These are phyloP conservation scores for Thermochaetoides thermophila DNA, from an alignment of 495 filamentous ascomycete species.

Conservation along the genomic window DNA sequence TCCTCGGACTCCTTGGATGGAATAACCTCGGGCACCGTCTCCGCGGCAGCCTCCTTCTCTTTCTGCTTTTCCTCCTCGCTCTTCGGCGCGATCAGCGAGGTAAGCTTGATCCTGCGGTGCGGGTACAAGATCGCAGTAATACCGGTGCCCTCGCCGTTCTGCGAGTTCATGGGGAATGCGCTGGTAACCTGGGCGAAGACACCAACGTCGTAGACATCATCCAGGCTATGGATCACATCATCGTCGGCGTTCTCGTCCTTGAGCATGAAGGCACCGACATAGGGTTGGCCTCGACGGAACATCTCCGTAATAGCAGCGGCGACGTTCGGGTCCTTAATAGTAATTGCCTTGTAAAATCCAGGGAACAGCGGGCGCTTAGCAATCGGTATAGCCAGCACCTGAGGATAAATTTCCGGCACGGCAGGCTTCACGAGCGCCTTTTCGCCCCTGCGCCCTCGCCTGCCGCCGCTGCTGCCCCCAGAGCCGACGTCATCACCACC, in stretches of 20 bases:
- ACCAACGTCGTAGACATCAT: slow-evolving; percentile 88
- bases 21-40: slow-evolving; percentile 41
- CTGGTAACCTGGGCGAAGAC: slow-evolving; percentile 97
- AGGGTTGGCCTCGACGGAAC: slow-evolving; percentile 95
- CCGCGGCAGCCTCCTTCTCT: slow-evolving; percentile 26
- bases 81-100: slow-evolving; percentile 60
- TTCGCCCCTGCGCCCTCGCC: slow-evolving; percentile 52
- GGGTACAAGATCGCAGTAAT: slow-evolving; percentile 91
- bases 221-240: slow-evolving; percentile 72
- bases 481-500: slow-evolving; percentile 29
- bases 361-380: slow-evolving; percentile 89
- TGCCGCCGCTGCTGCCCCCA: slow-evolving; percentile 34
- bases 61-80: too few species aligned
- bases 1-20: slow-evolving; percentile 31
- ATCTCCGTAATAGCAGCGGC: slow-evolving; percentile 83
- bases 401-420: slow-evolving; percentile 90
- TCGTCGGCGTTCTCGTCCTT: slow-evolving; percentile 90
- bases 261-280: slow-evolving; percentile 91
- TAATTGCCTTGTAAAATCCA: slow-evolving; percentile 97
- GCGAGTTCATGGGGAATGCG: slow-evolving; percentile 55
- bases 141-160: slow-evolving; percentile 55
- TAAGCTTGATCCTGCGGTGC: slow-evolving; percentile 85
- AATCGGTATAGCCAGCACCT: slow-evolving; percentile 98
- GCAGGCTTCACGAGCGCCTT: slow-evolving; percentile 70
- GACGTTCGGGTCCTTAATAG: slow-evolving; percentile 81